Evolutionary conservation across 306 rosid genomes (phyloP), one percentile per base, ranked within the genome.

Genomic region (Trifolium subterraneum): DNA sequence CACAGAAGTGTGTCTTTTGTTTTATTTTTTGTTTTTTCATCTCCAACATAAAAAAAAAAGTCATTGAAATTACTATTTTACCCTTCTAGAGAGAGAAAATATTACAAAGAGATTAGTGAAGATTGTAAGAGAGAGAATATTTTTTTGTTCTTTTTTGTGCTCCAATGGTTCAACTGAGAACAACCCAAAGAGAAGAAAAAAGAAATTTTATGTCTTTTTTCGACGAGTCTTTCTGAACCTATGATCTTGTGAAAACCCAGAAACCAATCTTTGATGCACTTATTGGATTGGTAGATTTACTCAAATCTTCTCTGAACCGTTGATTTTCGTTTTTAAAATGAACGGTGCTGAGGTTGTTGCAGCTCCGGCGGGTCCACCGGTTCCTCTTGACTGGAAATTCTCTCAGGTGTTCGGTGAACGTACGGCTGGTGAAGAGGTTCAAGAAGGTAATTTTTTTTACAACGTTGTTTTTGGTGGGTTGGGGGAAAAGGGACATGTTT

Each of bases 381-480:
- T 67, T 77, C 85, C 88, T 68, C 85, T 95, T 72, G 99, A 95
- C 68, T 95, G 99, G 99, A 95, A 92, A 87, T 95, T 95, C 87
- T 92, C 99, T 9, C 99, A 95, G 91, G 99, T 95, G 1, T 95
- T 95, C 73, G 99, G 99, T 25, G 99, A 95, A 77, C 96, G 99
- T 8, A 74, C 99, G 48, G 99, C 93, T 19, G 99, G 99, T 8
- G 99, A 95, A 81, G 99, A 95, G 84, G 99, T 95, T 59, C 99
- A 95, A 83, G 99, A 95, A 92, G 99, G 99, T 95, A 79, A 81
- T 44, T 79, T 73, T 73, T 16, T 18, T 9, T 39, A 14, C 47
- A 58, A 42, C 74, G 42, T 63, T 9, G 72, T 80, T 18, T 82
- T 83, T 58, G 31, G 23, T 66, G 59, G 51, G 33, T 51, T 63